Evolutionary conservation across 2,329 filamentous ascomycete species (phyloP).

Genomic region (Aspergillus pseudotamarii): DNA sequence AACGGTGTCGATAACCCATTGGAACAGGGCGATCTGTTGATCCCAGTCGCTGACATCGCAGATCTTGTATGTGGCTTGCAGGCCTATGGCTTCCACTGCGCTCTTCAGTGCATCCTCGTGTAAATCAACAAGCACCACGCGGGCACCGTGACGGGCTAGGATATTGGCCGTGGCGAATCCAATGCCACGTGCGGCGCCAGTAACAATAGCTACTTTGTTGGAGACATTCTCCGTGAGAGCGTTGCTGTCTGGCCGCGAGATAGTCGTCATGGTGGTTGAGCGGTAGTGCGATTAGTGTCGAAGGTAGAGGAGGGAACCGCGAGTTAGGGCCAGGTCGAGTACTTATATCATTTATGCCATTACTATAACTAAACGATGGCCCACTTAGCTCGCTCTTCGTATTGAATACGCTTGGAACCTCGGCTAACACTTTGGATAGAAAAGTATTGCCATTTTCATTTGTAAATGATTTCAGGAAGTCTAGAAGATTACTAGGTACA

Average conservation of each 20-base stretch:
- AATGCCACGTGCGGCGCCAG: slow-evolving; percentile 27
- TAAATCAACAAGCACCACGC: slow-evolving; percentile 24
- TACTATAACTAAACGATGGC: not conserved
- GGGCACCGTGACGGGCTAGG: slow-evolving; percentile 21
- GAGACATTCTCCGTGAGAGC: not conserved
- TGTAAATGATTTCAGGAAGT: not conserved
- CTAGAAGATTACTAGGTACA: not conserved
- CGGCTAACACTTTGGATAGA: not conserved
- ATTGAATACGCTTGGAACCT: not conserved
- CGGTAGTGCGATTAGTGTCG: not conserved
- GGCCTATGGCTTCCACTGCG: slow-evolving; percentile 16
- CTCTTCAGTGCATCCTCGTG: slow-evolving; percentile 17
- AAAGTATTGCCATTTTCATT: not conserved
- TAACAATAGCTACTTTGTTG: slow-evolving; percentile 20
- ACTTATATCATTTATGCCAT: not conserved
- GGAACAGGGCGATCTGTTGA: slow-evolving; percentile 19
- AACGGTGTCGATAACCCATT: slow-evolving; percentile 11
- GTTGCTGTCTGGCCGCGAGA: not conserved
- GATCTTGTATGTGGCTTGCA: slow-evolving; percentile 12
- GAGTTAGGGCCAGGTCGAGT: not conserved
- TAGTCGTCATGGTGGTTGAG: slow-evolving; percentile 1
- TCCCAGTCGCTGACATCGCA: slow-evolving; percentile 26
- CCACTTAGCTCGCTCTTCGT: not conserved
- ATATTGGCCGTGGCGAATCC: slow-evolving; percentile 20
- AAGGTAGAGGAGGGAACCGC: not conserved